These are phyloP conservation scores for Trichosporon ovoides DNA, from an alignment of 1,284 basidiomycete species.

Conservation along the genomic window DNA sequence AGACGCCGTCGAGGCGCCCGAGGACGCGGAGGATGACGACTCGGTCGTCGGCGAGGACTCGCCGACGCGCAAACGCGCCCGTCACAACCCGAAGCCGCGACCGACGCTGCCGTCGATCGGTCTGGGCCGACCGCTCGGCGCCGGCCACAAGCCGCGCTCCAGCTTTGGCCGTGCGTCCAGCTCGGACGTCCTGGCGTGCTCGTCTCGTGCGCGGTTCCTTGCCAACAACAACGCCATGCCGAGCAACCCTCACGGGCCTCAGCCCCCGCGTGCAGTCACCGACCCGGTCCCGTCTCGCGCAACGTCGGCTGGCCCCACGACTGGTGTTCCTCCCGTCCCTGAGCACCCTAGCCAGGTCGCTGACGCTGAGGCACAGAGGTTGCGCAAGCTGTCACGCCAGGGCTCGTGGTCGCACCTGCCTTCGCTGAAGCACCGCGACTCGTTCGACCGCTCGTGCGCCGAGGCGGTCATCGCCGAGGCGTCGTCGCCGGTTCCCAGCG, in stretches of 20 bases:
- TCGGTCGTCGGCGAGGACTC: constrained; percentile 20
- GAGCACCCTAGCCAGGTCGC: neutral
- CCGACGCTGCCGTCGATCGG: constrained; percentile 22
- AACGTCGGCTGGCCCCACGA: constrained; percentile 15
- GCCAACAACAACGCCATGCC: constrained; percentile 12
- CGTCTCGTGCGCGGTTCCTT: constrained; percentile 21
- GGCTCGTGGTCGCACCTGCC: constrained; percentile 23
- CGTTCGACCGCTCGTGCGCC: constrained; percentile 21
- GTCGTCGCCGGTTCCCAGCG: constrained; percentile 18
- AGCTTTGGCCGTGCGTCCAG: constrained; percentile 22
- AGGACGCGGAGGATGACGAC: constrained; percentile 21
- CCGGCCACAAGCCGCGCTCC: constrained; percentile 17
- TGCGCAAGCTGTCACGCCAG: constrained; percentile 23
- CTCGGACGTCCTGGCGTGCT: constrained; percentile 21
- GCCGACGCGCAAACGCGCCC: constrained; percentile 23
- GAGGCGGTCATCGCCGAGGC: constrained; percentile 12
- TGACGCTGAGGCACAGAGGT: constrained; percentile 5
- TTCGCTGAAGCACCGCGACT: constrained; percentile 20
- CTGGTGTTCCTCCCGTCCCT: constrained; percentile 5
- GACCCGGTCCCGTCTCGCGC: constrained; percentile 20
- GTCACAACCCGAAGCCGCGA: constrained; percentile 12
- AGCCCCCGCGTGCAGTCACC: constrained; percentile 15
- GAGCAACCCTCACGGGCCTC: neutral
- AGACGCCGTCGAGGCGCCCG: constrained; percentile 20
- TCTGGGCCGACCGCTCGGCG: constrained; percentile 11